Percentiles rank a stretch among this genome's conserved stretches.
Conservation (phyloP, 129 eudicot species). For the Pseudognaphalium luteoalbum region DNA sequence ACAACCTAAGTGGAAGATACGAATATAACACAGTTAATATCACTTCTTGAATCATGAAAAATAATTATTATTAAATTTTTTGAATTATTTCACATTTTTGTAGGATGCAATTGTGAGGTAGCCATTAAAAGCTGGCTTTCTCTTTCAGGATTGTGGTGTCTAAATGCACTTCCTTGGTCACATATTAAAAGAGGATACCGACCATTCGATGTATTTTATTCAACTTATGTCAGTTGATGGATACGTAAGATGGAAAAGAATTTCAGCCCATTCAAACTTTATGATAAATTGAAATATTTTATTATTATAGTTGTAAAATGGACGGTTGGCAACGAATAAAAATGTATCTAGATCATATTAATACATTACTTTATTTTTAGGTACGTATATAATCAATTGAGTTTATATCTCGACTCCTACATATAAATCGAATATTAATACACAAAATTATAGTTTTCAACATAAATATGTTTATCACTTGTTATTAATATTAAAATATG, state of each 20-base stretch:
- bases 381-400: background rate
- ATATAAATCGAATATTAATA: too few relatives aligned
- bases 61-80: too few relatives aligned
- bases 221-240: slow-evolving; percentile 22
- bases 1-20: too few relatives aligned
- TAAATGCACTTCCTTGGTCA: background rate
- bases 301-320: too few relatives aligned
- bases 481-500: too few relatives aligned
- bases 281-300: background rate
- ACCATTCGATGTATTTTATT: slow-evolving; percentile 12
- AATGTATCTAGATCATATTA: background rate
- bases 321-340: background rate
- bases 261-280: background rate
- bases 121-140: background rate
- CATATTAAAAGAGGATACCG: slow-evolving; percentile 18
- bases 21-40: too few relatives aligned
- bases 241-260: background rate
- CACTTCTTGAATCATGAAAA: too few relatives aligned
- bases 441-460: too few relatives aligned
- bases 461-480: too few relatives aligned
- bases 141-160: background rate
- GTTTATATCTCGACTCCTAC: too few relatives aligned
- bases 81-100: background rate
- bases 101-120: background rate
- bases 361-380: background rate